phyloP scores from a whole-genome alignment of 179 eudicot genomes.

The Sideroxylon spinosum region DNA sequence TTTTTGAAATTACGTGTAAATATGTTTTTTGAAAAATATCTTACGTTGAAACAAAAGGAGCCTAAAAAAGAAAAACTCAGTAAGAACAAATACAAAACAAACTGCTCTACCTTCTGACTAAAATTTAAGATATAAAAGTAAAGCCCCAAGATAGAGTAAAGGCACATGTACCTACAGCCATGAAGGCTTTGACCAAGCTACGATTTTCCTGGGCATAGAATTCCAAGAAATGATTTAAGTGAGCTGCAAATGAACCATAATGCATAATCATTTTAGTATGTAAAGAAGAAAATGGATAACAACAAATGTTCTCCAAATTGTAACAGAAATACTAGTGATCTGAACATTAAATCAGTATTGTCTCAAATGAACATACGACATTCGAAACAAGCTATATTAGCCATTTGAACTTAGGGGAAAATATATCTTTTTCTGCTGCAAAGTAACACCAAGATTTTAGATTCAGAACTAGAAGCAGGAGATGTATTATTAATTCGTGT shows the following conservation, averaged over 20 bases:
- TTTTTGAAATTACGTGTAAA: no score
- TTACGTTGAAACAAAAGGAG: no score
- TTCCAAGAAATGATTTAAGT: constrained; percentile 83
- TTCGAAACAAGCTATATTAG: no score
- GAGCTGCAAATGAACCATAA: constrained; percentile 51
- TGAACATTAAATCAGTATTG: background rate
- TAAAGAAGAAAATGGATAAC: background rate
- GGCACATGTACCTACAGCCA: constrained; percentile 51
- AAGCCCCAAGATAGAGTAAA: constrained; percentile 1
- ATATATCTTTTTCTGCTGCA: background rate
- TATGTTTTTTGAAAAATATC: background rate
- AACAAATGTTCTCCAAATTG: background rate
- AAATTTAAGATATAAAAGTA: background rate
- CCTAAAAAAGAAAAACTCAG: background rate
- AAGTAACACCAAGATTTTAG: background rate
- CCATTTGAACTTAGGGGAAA: no score
- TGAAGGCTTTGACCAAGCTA: constrained; percentile 49
- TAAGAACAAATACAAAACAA: constrained; percentile 7
- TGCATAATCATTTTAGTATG: constrained; percentile 9
- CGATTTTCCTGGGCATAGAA: constrained; percentile 41
- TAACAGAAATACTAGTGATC: background rate
- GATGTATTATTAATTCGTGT: background rate
- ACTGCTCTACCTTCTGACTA: background rate
- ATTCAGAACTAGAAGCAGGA: background rate
- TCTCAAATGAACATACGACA: no score